These are phyloP conservation scores for Lasiosphaeris hirsuta DNA, from an alignment of 495 filamentous ascomycete species.

Conservation along the genomic window DNA sequence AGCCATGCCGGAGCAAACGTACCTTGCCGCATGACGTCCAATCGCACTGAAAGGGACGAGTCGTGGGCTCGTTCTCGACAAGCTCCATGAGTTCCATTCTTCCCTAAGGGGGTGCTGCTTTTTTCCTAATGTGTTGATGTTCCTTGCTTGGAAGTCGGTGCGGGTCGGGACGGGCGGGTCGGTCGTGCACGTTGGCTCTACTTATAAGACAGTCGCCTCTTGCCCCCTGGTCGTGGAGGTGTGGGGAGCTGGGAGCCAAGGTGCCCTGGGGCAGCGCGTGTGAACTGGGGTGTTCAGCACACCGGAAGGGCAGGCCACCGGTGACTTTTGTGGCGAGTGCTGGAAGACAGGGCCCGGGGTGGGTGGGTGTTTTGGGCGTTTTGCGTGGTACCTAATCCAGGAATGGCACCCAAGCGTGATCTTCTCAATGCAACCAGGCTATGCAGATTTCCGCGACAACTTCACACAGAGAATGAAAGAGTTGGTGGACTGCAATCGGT, in stretches of 20 bases:
- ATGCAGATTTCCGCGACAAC: conserved; percentile 28
- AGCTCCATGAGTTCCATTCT: conserved; percentile 54
- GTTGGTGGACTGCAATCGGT: not conserved
- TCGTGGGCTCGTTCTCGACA: conserved; percentile 50
- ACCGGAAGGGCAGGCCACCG: conserved; percentile 18
- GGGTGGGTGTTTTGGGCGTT: conserved; percentile 13
- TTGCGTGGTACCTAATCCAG: conserved; percentile 34
- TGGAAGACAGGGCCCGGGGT: conserved; percentile 6
- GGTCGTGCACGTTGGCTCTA: conserved; percentile 30
- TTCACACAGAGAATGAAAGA: conserved; percentile 20
- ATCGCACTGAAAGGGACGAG: conserved; percentile 52
- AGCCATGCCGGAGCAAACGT: conserved; percentile 17
- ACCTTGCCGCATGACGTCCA: conserved; percentile 54
- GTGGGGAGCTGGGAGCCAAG: conserved; percentile 22
- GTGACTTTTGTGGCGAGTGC: conserved; percentile 19
- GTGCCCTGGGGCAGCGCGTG: not conserved
- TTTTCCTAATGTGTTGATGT: conserved; percentile 14
- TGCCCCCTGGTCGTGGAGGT: conserved; percentile 21
- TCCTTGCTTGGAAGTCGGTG: conserved; percentile 24
- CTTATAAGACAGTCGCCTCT: conserved; percentile 31
- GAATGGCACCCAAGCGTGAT: conserved; percentile 38
- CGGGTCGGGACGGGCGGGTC: conserved; percentile 19
- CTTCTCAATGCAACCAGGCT: conserved; percentile 39
- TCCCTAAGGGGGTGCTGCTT: conserved; percentile 7
- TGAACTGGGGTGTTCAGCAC: not conserved